Evolutionary conservation across 345 rosid genomes (phyloP).

Genomic region (Dovyalis caffra): DNA sequence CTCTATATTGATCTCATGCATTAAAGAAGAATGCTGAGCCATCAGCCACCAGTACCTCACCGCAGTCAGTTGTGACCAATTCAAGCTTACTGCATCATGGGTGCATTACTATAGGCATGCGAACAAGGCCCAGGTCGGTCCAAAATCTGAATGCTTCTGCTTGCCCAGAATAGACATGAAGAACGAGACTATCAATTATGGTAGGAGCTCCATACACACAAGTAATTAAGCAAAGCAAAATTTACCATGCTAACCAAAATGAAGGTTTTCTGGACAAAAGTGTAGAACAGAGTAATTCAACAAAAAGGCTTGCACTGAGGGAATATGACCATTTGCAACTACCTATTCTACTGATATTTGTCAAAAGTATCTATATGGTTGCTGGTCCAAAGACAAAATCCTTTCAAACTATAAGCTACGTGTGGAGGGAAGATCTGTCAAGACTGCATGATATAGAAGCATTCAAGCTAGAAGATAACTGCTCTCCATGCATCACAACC

Average conservation of each 20-base stretch:
- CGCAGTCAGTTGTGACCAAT: not conserved
- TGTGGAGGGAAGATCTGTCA: too few species aligned
- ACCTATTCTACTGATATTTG: constrained; percentile 23
- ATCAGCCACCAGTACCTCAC: not conserved
- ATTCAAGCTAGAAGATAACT: not conserved
- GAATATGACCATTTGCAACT: not conserved
- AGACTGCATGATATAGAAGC: not conserved
- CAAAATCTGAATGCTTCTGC: not conserved
- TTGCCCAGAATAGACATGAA: not conserved
- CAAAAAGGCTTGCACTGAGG: not conserved
- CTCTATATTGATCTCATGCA: too few species aligned
- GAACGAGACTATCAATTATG: too few species aligned
- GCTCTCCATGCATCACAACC: constrained; percentile 23
- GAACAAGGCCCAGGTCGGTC: not conserved
- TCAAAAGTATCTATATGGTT: constrained; percentile 10
- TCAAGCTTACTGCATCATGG: not conserved
- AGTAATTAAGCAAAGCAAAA: too few species aligned
- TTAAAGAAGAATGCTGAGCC: not conserved
- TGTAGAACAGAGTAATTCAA: constrained; percentile 4
- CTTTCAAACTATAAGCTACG: not conserved
- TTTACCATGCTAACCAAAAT: too few species aligned
- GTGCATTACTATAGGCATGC: not conserved
- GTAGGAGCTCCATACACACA: too few species aligned
- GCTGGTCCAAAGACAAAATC: not conserved
- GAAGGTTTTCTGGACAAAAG: not conserved